Evolutionary conservation across 768 basidiomycete genomes (phyloP).

Genomic region (Dacryopinax spathularia): DNA sequence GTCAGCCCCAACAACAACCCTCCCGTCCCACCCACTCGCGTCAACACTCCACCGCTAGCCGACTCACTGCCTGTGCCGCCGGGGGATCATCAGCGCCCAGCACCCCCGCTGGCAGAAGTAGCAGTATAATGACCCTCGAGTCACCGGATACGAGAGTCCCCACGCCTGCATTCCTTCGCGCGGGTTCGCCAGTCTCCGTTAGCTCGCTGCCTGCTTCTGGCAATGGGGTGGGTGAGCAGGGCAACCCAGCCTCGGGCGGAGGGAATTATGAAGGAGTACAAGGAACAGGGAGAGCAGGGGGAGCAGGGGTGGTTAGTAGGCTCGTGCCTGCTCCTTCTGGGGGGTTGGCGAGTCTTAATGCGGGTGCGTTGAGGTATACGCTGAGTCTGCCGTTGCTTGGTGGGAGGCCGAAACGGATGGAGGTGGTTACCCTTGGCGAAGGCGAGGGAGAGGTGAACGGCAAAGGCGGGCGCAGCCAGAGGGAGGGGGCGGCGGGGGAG

Average conservation of each 20-base stretch:
- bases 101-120: neutral
- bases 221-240: too few relatives aligned
- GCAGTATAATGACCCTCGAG: neutral
- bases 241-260: too few relatives aligned
- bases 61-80: neutral
- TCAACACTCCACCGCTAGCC: neutral
- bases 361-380: neutral
- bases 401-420: neutral
- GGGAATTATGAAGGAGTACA: too few relatives aligned
- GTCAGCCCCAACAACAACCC: too few relatives aligned
- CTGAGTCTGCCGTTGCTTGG: neutral
- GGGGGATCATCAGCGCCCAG: neutral
- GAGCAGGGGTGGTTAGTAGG: neutral
- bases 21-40: neutral
- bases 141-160: neutral
- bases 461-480: too few relatives aligned
- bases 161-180: neutral
- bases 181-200: neutral
- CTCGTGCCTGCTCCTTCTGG: neutral
- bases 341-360: neutral
- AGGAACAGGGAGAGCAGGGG: too few relatives aligned
- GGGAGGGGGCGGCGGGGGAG: neutral
- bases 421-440: neutral
- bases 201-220: too few relatives aligned
- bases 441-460: too few relatives aligned